A percentile compares a stretch with the other conserved stretches of the same genome.
Evolutionary conservation across 2,329 filamentous ascomycete genomes (phyloP).

Genomic region (Hypoxylon sp.): DNA sequence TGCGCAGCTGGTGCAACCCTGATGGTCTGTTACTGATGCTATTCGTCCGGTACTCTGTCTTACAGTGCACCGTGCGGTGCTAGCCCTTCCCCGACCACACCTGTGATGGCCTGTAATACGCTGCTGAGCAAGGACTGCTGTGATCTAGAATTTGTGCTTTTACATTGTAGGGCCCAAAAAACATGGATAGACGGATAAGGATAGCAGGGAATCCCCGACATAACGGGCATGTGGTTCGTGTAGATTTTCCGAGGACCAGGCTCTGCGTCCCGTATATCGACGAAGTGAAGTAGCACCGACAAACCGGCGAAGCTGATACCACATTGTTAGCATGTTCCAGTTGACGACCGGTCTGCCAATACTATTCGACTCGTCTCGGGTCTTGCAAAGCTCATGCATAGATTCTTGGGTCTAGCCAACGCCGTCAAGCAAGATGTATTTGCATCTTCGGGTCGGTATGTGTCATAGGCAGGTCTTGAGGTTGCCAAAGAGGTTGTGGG

Average conservation of each 20-base stretch:
- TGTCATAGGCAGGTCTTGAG: conserved; percentile 1
- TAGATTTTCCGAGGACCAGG: conserved; percentile 5
- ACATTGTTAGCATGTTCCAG: not conserved
- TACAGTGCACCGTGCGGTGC: conserved; percentile 1
- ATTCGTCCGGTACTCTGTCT: conserved; percentile 17
- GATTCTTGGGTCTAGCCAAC: not conserved
- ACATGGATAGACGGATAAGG: not conserved
- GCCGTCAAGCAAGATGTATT: not conserved
- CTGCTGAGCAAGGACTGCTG: not conserved
- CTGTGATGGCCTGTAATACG: conserved; percentile 1
- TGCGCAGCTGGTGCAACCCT: not conserved
- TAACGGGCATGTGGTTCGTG: not conserved
- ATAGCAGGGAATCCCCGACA: not conserved
- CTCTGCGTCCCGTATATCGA: not conserved
- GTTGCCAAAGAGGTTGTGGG: conserved; percentile 12
- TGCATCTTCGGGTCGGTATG: not conserved
- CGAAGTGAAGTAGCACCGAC: conserved; percentile 1
- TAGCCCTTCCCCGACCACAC: not conserved
- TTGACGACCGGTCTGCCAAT: not conserved
- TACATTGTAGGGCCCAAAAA: not conserved
- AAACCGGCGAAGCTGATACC: conserved; percentile 7
- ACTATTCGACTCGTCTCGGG: not conserved
- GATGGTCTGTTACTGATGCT: not conserved
- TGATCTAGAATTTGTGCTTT: not conserved
- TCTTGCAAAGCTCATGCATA: conserved; percentile 4